Base-by-base conservation (phyloP, 1,284 basidiomycete genomes). In the Ceratobasidium sp. region DNA sequence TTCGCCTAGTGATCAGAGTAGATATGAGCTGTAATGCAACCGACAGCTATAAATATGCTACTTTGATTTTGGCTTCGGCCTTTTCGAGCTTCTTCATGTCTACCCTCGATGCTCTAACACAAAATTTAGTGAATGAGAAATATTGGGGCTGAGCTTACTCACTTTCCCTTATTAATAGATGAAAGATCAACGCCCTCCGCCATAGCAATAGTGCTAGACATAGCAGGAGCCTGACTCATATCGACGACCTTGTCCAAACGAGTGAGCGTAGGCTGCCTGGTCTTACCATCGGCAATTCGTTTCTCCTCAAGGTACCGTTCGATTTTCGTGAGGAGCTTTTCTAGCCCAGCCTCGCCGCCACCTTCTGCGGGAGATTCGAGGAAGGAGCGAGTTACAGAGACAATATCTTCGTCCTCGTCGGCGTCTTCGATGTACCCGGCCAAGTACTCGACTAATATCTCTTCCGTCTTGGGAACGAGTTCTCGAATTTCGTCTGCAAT, bases 51-150 rank as follows among this genome's bases (percentile, higher is more conserved):
- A 28, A 48, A 6, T 39, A n/a, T 9, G 16, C 43, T 53, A 89
- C 91, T 84, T 91, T 91, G 74, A 99, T 90, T 81, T 99, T 99
- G 2, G 96, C 94, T 81, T 99, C 97, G 77, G 97, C 96, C 81
- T 98, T 98, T 81, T 98, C 97, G 18, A 99, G 88, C 79, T 98
- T 98, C 83, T 94, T 96, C 75, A 99, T 88, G 83, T 99, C 97
- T 72, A 99, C 97, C 58, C 94, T 91, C 57, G 96, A 96, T 36
- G 93, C 94, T 81, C 93, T 93, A 74, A 43, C 55, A 50, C 64
- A 74, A 28, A 41, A 41, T 12, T 14, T 45, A 52, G 34, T 43
- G 60, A 14, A 48, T 10, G 41, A 21, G 65, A 1, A 76, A n/a
- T n/a, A 21, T 21, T 26, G n/a, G 5, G 9, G 39, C 72, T n/a